Percentiles rank a stretch among this genome's conserved stretches.
Conservation (phyloP, 2,329 filamentous ascomycete species). For the Tolypocladium tropicale region DNA sequence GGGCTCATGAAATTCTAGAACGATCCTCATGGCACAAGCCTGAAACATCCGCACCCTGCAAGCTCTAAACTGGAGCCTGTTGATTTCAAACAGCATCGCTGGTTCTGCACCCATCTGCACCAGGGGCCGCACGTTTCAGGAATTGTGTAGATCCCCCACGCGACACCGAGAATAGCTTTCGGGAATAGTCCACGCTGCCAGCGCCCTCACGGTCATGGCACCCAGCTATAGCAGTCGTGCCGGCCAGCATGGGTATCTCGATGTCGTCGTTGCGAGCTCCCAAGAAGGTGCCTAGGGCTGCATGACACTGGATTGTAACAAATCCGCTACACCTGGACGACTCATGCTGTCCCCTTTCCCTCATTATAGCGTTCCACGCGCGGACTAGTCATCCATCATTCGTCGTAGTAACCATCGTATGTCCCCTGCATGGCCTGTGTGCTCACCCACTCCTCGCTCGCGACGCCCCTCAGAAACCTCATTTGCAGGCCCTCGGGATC, state of each 20-base stretch:
- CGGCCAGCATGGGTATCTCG: background rate
- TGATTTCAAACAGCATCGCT: background rate
- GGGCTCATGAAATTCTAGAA: background rate
- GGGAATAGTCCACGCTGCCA: background rate
- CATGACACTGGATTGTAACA: background rate
- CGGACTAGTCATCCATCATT: slow-evolving; percentile 9
- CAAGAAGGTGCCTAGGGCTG: background rate
- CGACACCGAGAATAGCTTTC: background rate
- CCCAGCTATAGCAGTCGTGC: background rate
- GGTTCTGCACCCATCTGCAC: too few species aligned
- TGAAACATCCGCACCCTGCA: too few species aligned
- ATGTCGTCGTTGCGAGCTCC: background rate
- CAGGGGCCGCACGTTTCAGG: background rate
- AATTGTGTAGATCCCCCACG: background rate
- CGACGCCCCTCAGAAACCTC: slow-evolving; percentile 45
- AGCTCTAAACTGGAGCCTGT: background rate
- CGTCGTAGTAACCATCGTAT: slow-evolving; percentile 46
- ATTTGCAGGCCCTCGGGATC: slow-evolving; percentile 47
- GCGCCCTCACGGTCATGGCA: background rate
- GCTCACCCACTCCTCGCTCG: slow-evolving; percentile 52
- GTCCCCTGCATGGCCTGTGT: slow-evolving; percentile 49
- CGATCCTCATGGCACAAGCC: background rate
- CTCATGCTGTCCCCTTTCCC: background rate
- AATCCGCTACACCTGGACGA: background rate
- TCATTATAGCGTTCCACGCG: too few species aligned